Evolutionary conservation across 2,329 filamentous ascomycete genomes (phyloP).

Genomic region (Penicillium fuscoglaucum): DNA sequence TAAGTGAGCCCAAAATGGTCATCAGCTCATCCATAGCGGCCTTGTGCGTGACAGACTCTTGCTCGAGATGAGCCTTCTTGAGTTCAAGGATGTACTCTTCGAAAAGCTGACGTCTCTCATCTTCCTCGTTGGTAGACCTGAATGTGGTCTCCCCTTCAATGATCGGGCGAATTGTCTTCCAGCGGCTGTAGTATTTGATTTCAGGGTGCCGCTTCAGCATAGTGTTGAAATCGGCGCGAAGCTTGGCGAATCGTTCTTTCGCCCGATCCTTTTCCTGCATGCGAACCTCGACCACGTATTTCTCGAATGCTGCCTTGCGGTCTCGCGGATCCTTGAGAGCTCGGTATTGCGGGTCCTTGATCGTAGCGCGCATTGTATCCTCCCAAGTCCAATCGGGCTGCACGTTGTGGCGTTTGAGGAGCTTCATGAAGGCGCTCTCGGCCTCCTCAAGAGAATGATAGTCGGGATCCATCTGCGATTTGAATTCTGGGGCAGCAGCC

Average conservation of each 20-base stretch:
- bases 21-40: constrained; percentile 82
- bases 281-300: constrained; percentile 87
- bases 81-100: constrained; percentile 88
- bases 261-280: constrained; percentile 91
- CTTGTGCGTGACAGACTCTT: constrained; percentile 70
- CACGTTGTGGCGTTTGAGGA: constrained; percentile 79
- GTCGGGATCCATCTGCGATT: constrained; percentile 65
- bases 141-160: constrained; percentile 96
- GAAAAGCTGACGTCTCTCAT: constrained; percentile 84
- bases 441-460: constrained; percentile 82
- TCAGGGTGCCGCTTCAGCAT: constrained; percentile 97
- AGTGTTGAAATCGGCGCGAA: constrained; percentile 88
- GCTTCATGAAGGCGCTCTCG: constrained; percentile 87
- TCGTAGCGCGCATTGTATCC: constrained; percentile 78
- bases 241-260: constrained; percentile 87
- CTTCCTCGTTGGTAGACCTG: constrained; percentile 82
- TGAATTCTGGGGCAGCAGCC: constrained; percentile 38
- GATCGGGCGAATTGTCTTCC: constrained; percentile 92
- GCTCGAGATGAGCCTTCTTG: constrained; percentile 75
- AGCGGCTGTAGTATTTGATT: constrained; percentile 94
- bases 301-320: constrained; percentile 87
- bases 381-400: constrained; percentile 93
- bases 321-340: constrained; percentile 91
- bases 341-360: constrained; percentile 89
- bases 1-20: constrained; percentile 72